Evolutionary conservation across 116 monocot species (phyloP), one percentile per base, ranked within the genome.

Genomic region (Thalassia testudinum): DNA sequence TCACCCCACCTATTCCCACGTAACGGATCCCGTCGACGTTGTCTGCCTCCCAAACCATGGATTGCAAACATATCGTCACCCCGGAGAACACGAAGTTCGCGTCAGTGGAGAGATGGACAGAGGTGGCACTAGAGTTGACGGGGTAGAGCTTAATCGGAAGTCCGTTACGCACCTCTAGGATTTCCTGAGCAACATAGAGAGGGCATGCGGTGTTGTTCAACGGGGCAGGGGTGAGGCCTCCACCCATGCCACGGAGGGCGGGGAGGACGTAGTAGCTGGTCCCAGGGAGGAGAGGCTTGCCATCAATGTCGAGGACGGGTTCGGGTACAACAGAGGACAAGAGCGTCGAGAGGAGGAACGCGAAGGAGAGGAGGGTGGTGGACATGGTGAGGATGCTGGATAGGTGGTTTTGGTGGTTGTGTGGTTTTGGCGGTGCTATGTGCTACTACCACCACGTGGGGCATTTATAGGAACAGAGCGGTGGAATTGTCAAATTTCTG

Each of bases 221-320:
- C 23, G 16, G 6, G 2, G 43, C 43, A n/a, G 58, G 19, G 1
- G 60, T 53, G 30, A 74, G 68, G n/a, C 76, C 76, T 16, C 76
- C 76, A 24, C 73, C 77, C 16, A 0, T 44, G 25, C 77, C 77
- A 6, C 49, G 70, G 60, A 38, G 2, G n/a, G 57, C 64, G 20
- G 82, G 82, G 5, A 83, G 58, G 61, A 83, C 42, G 74, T 68
- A 65, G 67, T 78, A 83, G 30, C 48, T 5, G 26, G 18, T 2
- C n/a, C 43, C 64, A 12, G 38, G 58, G 11, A 30, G 62, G 47
- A 83, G 64, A 12, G 27, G 3, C 11, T 67, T 12, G 53, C 68
- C 71, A 21, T 58, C 38, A 8, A 49, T 62, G 71, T 83, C 82
- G n/a, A 29, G 24, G 37, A 83, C 71, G 14, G 66, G 34, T 5